Percentiles rank a stretch among this genome's conserved stretches.
Evolutionary conservation across 805 yeast genomes (phyloP).

Genomic region (Yarrowia sp.): DNA sequence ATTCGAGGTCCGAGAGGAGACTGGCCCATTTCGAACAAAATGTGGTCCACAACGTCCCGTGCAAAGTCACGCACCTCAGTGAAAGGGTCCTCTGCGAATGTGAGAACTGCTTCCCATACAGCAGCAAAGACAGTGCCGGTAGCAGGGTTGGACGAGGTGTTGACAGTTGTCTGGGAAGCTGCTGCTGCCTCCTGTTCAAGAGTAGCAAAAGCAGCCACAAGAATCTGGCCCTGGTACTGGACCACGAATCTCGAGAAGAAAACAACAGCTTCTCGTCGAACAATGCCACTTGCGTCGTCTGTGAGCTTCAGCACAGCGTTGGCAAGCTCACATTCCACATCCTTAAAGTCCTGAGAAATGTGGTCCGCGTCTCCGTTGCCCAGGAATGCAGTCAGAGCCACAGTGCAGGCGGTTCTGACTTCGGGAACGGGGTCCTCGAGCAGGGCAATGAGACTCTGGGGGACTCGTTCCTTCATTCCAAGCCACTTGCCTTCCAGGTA

Average conservation of each 20-base stretch:
- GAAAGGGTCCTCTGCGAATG: constrained; percentile 87
- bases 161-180: constrained; percentile 68
- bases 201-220: constrained; percentile 86
- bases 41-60: constrained; percentile 74
- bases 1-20: constrained; percentile 72
- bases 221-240: constrained; percentile 72
- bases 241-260: constrained; percentile 77
- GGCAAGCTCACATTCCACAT: constrained; percentile 62
- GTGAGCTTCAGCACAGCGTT: constrained; percentile 69
- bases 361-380: constrained; percentile 50
- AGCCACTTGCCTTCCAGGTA: constrained; percentile 78
- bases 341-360: constrained; percentile 38
- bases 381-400: constrained; percentile 73
- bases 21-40: constrained; percentile 67
- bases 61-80: constrained; percentile 77
- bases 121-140: constrained; percentile 87
- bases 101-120: constrained; percentile 83
- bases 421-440: constrained; percentile 93
- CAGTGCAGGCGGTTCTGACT: constrained; percentile 82
- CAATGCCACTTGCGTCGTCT: constrained; percentile 89
- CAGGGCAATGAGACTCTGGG: constrained; percentile 62
- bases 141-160: constrained; percentile 62
- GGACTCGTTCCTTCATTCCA: constrained; percentile 67
- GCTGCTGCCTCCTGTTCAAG: constrained; percentile 77
- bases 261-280: constrained; percentile 81